Evolutionary conservation across 805 yeast species (phyloP), one percentile per base, ranked within the genome.

Genomic region (Starmerella cellae): DNA sequence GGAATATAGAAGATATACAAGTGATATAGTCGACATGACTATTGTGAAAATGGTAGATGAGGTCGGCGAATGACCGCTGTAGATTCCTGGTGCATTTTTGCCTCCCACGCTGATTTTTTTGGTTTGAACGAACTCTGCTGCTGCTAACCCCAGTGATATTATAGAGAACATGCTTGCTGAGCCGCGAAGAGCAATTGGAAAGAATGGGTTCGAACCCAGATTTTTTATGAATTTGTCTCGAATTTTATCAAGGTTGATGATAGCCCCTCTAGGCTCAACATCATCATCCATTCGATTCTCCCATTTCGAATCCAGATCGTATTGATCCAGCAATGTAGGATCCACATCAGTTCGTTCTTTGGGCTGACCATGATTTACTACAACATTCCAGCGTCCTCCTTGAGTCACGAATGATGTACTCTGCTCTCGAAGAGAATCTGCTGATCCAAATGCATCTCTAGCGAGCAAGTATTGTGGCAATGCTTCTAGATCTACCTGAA

Each of bases 1-100:
- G 58, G 88, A 82, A 60, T 82, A 85, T 3, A 77, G 62, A 43
- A 85, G 69, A 57, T 91, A 91, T 0, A 75, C 70, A 21, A 83
- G 62, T 2, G 95, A 94, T 47, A 77, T 67, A 23, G 83, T 66
- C 55, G 85, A 88, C 3, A 88, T 94, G 40, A 76, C 76, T 2
- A 91, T 71, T 3, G 96, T 91, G 94, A 91, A 84, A 35, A 87
- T 77, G 0, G 97, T 82, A 52, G 94, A 79, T 16, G 98, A 80
- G 55, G 44, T 21, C 11, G 47, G 50, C 18, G 47, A 39, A 20
- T 27, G 35, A 21, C 42, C 40, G 11, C 23, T n/a, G 17, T n/a
- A 3, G 82, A 85, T 56, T 82, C 94, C 6, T 70, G 21, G 6
- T 10, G n/a, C 32, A 11, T 17, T 32, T 14, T 3, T n/a, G 20